Evolutionary conservation across 1,284 basidiomycete species (phyloP).

Genomic region (Xanthoconium separans): DNA sequence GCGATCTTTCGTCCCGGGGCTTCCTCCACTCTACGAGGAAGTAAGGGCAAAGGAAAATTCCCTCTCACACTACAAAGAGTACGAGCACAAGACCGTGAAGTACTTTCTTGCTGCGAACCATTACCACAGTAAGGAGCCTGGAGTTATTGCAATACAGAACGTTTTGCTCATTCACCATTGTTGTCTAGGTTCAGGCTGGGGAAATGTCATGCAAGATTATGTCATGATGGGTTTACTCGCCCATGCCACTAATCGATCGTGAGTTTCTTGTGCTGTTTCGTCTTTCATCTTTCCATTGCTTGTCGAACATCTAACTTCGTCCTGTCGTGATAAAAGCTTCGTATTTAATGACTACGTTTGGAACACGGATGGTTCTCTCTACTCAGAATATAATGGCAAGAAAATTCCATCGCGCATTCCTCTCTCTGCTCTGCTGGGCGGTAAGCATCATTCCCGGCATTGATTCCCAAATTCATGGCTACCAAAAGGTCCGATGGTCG

Average conservation of each 20-base stretch:
- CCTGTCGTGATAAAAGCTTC: conserved; percentile 24
- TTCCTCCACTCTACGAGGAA: conserved; percentile 25
- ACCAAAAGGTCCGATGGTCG: conserved; percentile 39
- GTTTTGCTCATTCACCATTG: background rate
- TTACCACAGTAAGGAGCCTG: conserved; percentile 21
- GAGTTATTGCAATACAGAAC: background rate
- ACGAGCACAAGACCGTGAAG: conserved; percentile 22
- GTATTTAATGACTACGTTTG: conserved; percentile 43
- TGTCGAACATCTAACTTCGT: conserved; percentile 5
- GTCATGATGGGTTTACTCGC: conserved; percentile 36
- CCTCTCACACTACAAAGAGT: conserved; percentile 25
- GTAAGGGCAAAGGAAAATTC: conserved; percentile 18
- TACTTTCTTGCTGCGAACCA: conserved; percentile 32
- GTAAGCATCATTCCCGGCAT: conserved; percentile 11
- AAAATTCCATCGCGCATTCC: conserved; percentile 38
- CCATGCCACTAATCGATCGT: conserved; percentile 35
- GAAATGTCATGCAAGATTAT: conserved; percentile 43
- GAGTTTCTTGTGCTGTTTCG: conserved; percentile 12
- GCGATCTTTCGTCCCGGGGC: background rate
- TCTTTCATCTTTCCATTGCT: background rate
- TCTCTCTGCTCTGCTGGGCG: conserved; percentile 32
- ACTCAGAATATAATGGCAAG: conserved; percentile 34
- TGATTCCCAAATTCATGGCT: background rate
- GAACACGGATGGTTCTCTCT: conserved; percentile 29
- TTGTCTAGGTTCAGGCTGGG: conserved; percentile 38